Base-by-base conservation (phyloP, 2,329 filamentous ascomycete genomes). In the Ramularia collo-cygni region DNA sequence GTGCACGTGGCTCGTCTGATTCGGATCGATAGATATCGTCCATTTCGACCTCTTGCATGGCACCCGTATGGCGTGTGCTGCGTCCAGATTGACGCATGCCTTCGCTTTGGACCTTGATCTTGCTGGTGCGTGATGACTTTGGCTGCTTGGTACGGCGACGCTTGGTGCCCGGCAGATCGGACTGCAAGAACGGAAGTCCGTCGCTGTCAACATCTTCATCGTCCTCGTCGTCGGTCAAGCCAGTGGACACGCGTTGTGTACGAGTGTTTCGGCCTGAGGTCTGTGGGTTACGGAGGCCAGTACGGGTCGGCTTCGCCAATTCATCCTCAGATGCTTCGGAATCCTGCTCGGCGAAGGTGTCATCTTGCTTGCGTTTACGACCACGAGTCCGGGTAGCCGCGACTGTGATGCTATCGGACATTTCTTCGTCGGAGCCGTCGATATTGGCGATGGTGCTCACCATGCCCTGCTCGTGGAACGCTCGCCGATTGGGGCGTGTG, bases 11-110 rank as follows among this genome's bases (percentile, higher is more conserved):
- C 37, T 60, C 54, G 21, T 58, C 59, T 10, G 67, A 68, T 4
- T 69, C 66, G 5, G 66, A 66, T 34, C 67, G 63, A 42, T 64
- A 72, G 39, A 71, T 70, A 52, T 83, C 76, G 28, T 83, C 75
- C 42, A 77, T 64, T 15, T 62, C 64, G 1, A 71, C 67, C 46
- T 83, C 80, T 39, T 68, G 58, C 70, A 73, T 73, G 41, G 63
- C 67, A 26, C 64, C 61, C 17, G 58, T 59, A 29, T 69, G 60
- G n/a, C 69, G 61, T 4, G 66, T 71, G 2, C 66, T 52, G 12
- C 70, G 63, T 27, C 63, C 66, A 13, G 68, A 72, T 28, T 69
- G 66, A 10, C 70, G 60, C 28, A 62, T 57, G 9, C 50, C 50
- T 12, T 47, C 38, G 41, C 48, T 44, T 41, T 46, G 32, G 10